Evolutionary conservation across 192 early-diverging fungal species (phyloP).

Genomic region (Mortierella alpina): DNA sequence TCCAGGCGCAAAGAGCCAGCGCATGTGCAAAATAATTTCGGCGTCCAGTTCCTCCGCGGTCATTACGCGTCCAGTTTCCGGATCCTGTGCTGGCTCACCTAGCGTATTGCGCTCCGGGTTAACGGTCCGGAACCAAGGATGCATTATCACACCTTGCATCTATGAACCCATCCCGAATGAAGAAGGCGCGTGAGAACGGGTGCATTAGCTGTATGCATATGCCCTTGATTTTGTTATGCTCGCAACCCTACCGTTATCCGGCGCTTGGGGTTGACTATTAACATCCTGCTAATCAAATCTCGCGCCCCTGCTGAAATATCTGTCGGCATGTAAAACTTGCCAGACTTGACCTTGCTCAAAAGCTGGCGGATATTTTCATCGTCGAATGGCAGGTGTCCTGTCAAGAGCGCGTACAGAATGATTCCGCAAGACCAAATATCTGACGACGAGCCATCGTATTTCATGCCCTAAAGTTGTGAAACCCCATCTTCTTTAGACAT

Average conservation of each 20-base stretch:
- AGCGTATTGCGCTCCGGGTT: constrained; percentile 49
- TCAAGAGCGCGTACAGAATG: constrained; percentile 80
- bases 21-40: constrained; percentile 47
- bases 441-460: constrained; percentile 74
- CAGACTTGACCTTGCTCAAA: constrained; percentile 56
- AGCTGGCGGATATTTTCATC: constrained; percentile 50
- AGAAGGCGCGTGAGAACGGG: neutral
- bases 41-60: constrained; percentile 27
- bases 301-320: constrained; percentile 59
- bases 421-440: constrained; percentile 89
- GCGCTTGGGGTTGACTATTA: constrained; percentile 59
- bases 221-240: neutral
- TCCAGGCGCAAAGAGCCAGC: constrained; percentile 50
- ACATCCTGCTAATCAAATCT: constrained; percentile 59
- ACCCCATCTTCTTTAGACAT: neutral
- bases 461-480: constrained; percentile 54
- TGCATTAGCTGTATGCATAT: too few species aligned
- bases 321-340: constrained; percentile 62
- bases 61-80: constrained; percentile 10
- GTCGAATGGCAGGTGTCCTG: constrained; percentile 81
- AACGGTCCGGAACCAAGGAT: constrained; percentile 60
- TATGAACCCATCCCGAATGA: neutral
- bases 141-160: constrained; percentile 63
- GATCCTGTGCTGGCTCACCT: constrained; percentile 37
- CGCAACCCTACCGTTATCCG: constrained; percentile 51